Percentiles rank a stretch among this genome's conserved stretches.
These are phyloP conservation scores for Arthrobotrys conoides DNA, from an alignment of 2,329 filamentous ascomycete species.

Conservation along the genomic window DNA sequence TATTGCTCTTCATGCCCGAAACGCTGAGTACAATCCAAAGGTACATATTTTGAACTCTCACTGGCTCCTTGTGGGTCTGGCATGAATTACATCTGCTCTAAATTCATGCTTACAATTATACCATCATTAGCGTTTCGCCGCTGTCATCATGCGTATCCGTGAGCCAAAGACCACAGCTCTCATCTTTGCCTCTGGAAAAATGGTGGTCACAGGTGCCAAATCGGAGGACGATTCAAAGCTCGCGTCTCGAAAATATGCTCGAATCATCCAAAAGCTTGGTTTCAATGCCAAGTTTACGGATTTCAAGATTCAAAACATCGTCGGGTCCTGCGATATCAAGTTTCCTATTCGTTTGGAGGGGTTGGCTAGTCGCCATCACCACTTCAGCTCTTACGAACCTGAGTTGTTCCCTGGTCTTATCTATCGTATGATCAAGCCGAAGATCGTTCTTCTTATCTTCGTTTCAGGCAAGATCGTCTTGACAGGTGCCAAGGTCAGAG, in stretches of 20 bases:
- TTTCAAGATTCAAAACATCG: slow-evolving; percentile 99
- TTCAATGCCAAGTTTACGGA: slow-evolving; percentile 99
- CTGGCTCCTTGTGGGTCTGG: slow-evolving; percentile 62
- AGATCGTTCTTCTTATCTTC: slow-evolving; percentile 98
- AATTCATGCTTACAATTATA: slow-evolving; percentile 65
- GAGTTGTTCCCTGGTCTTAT: slow-evolving; percentile 99
- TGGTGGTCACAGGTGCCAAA: slow-evolving; percentile 98
- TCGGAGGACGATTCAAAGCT: slow-evolving; percentile 98
- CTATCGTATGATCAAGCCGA: slow-evolving; percentile 99
- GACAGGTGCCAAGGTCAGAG: slow-evolving; percentile 96
- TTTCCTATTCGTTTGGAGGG: slow-evolving; percentile 98
- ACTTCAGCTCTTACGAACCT: slow-evolving; percentile 99
- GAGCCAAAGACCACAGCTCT: slow-evolving; percentile 98
- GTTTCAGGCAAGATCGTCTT: slow-evolving; percentile 98
- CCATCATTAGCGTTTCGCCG: slow-evolving; percentile 86
- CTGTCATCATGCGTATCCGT: slow-evolving; percentile 99
- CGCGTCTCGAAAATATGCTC: slow-evolving; percentile 95
- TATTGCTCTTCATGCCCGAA: slow-evolving; percentile 96
- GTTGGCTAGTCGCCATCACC: slow-evolving; percentile 95
- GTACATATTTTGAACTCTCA: slow-evolving; percentile 73
- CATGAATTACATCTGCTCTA: slow-evolving; percentile 62
- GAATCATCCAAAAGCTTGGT: slow-evolving; percentile 99
- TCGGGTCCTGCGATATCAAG: slow-evolving; percentile 98
- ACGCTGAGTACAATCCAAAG: slow-evolving; percentile 99
- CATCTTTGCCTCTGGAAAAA: slow-evolving; percentile 98